phyloP scores from a whole-genome alignment of 2,329 filamentous ascomycete species.

The Fusarium hostae region DNA sequence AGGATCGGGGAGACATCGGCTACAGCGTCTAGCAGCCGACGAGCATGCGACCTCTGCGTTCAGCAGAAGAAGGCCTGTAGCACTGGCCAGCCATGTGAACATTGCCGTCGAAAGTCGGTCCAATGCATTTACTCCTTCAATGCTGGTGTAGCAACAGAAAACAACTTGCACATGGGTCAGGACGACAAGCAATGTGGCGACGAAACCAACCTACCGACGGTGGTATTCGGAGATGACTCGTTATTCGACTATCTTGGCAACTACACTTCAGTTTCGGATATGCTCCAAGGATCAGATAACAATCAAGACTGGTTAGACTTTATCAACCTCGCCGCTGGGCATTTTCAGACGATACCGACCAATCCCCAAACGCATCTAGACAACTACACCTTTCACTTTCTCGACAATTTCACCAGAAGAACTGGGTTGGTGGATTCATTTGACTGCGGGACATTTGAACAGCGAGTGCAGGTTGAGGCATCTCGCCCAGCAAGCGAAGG shows the following conservation, averaged over 20 bases:
- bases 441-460: neutral
- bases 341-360: neutral
- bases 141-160: accelerated
- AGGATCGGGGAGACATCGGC: accelerated
- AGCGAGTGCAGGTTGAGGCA: neutral
- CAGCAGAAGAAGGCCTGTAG: constrained; percentile 5
- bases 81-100: neutral
- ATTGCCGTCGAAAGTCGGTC: neutral
- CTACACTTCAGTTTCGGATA: neutral
- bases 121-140: neutral
- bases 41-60: neutral
- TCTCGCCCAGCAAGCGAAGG: neutral
- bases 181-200: too few species aligned
- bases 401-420: neutral
- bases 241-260: constrained; percentile 3
- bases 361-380: neutral
- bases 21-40: neutral
- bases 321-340: neutral
- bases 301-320: constrained; percentile 1
- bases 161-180: neutral
- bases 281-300: neutral
- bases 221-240: neutral
- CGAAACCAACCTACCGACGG: accelerated
- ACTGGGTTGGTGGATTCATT: neutral
- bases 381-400: neutral